A percentile compares a stretch with the other conserved stretches of the same genome.
Conservation (phyloP, 192 early-diverging fungal genomes). For the Backusella tarrabulga region DNA sequence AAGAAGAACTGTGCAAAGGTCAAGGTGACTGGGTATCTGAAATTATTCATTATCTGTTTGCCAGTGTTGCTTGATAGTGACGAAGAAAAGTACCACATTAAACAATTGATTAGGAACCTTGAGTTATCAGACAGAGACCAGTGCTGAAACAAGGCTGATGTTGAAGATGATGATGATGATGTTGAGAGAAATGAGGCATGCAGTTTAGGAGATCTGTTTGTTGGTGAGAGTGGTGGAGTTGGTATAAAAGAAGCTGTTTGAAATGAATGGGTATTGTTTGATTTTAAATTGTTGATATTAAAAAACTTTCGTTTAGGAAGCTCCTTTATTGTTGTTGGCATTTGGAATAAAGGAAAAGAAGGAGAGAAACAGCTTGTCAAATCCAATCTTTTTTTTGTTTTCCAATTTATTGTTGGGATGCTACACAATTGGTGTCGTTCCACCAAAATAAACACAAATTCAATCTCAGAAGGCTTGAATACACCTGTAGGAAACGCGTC, state of each 20-base stretch:
- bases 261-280: not conserved
- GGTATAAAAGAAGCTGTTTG: not conserved
- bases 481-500: too few relatives aligned
- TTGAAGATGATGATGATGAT: not conserved
- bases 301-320: not conserved
- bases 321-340: not conserved
- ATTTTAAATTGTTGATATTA: not conserved
- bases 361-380: not conserved
- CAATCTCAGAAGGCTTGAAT: not conserved
- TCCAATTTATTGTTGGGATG: not conserved
- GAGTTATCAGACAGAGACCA: slow-evolving; percentile 5
- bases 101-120: slow-evolving; percentile 60
- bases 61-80: slow-evolving; percentile 81
- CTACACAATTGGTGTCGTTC: not conserved
- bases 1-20: slow-evolving; percentile 82
- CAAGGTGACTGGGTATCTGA: slow-evolving; percentile 78
- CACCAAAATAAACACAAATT: not conserved
- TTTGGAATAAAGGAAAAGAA: not conserved
- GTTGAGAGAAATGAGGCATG: not conserved
- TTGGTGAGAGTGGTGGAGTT: not conserved
- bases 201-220: not conserved
- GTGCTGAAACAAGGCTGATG: not conserved
- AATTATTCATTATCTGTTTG: slow-evolving; percentile 77
- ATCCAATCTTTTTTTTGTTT: not conserved
- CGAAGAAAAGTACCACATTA: slow-evolving; percentile 82